These are phyloP conservation scores for Paracorniculantispora psalliotae DNA, from an alignment of 2,329 filamentous ascomycete species.

Conservation along the genomic window DNA sequence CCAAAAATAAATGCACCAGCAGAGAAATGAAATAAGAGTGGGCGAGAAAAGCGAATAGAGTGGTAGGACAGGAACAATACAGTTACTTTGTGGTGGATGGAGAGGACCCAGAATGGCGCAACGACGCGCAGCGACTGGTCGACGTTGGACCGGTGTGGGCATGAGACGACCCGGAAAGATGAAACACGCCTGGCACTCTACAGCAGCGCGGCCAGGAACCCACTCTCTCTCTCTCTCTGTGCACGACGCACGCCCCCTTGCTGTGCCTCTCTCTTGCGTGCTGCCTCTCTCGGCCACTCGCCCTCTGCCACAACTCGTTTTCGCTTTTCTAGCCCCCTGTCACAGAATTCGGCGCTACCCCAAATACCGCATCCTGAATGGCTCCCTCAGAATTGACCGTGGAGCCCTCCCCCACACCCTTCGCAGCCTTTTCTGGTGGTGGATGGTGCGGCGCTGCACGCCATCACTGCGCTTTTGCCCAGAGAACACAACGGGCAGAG, in stretches of 20 bases:
- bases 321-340: neutral
- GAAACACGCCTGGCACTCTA: slow-evolving; percentile 18
- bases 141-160: slow-evolving; percentile 5
- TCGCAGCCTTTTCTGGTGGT: neutral
- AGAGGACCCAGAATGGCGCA: too few species aligned
- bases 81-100: neutral
- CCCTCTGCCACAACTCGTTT: neutral
- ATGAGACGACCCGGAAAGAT: slow-evolving; percentile 15
- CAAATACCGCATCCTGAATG: neutral
- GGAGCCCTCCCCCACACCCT: neutral
- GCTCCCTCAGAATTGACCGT: slow-evolving; percentile 6
- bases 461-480: too few species aligned
- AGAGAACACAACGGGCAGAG: too few species aligned
- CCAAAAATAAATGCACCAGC: neutral
- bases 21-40: neutral
- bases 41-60: too few species aligned
- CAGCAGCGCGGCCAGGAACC: neutral
- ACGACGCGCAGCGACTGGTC: neutral
- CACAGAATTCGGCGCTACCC: neutral
- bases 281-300: neutral
- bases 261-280: neutral
- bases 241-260: neutral
- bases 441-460: neutral
- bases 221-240: neutral
- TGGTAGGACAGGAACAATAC: neutral